Percentiles rank a stretch among this genome's conserved stretches.
Evolutionary conservation across 2,329 filamentous ascomycete species (phyloP).

Genomic region (Exophiala sp.): DNA sequence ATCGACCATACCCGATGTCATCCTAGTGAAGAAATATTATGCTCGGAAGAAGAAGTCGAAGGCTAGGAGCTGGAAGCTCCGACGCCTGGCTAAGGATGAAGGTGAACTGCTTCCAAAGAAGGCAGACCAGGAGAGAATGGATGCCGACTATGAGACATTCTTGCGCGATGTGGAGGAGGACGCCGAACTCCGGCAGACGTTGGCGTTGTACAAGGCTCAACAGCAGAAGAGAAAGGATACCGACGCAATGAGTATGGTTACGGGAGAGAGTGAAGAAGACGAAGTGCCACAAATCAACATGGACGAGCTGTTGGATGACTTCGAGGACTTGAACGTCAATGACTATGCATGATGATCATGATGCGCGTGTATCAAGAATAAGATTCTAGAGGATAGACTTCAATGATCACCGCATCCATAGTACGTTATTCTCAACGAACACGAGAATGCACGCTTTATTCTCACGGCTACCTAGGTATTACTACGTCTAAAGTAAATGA

Average conservation of each 20-base stretch:
- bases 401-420: background rate
- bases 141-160: constrained; percentile 96
- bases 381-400: background rate
- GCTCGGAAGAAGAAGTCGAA: constrained; percentile 75
- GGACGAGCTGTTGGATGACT: constrained; percentile 82
- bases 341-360: constrained; percentile 37
- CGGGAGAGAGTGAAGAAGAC: constrained; percentile 57
- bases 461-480: too few species aligned
- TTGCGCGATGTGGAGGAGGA: constrained; percentile 95
- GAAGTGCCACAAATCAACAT: constrained; percentile 66
- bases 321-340: constrained; percentile 76
- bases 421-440: too few species aligned
- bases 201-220: constrained; percentile 75
- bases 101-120: constrained; percentile 81
- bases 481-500: too few species aligned
- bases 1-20: constrained; percentile 77
- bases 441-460: too few species aligned
- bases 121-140: constrained; percentile 78
- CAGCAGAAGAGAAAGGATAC: constrained; percentile 51
- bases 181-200: constrained; percentile 71
- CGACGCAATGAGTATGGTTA: constrained; percentile 40
- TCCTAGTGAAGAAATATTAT: constrained; percentile 97
- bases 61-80: constrained; percentile 85
- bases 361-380: background rate
- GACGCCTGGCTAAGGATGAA: constrained; percentile 86